phyloP scores from a whole-genome alignment of 2,329 filamentous ascomycete genomes.

The Pseudocercospora vitis region DNA sequence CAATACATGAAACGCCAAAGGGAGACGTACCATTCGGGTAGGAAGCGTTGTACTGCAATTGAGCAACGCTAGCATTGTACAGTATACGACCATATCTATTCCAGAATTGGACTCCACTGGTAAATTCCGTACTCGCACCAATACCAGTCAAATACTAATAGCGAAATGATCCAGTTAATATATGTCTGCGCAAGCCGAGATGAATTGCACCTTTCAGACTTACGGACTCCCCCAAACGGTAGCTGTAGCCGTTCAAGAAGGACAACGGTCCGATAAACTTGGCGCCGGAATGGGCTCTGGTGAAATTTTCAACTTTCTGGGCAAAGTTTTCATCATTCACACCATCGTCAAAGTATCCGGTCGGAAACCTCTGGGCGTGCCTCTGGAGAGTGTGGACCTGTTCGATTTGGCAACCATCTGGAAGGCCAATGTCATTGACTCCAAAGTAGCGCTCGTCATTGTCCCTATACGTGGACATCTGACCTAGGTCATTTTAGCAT shows the following conservation, averaged over 20 bases:
- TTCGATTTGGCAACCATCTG: slow-evolving; percentile 57
- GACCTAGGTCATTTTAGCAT: slow-evolving; percentile 22
- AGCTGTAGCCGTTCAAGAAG: slow-evolving; percentile 56
- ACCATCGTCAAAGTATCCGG: slow-evolving; percentile 50
- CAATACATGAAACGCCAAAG: no score
- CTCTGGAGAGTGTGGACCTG: slow-evolving; percentile 57
- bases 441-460: slow-evolving; percentile 50
- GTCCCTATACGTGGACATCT: slow-evolving; percentile 50
- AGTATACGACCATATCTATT: slow-evolving; percentile 55
- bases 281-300: slow-evolving; percentile 37
- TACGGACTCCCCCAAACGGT: slow-evolving; percentile 47
- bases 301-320: slow-evolving; percentile 51
- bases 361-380: slow-evolving; percentile 57
- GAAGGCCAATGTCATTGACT: slow-evolving; percentile 50
- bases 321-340: slow-evolving; percentile 52
- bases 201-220: no score
- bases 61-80: slow-evolving; percentile 51
- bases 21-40: slow-evolving; percentile 51
- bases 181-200: no score
- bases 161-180: no score
- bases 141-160: slow-evolving; percentile 32
- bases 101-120: slow-evolving; percentile 54
- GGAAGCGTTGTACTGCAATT: slow-evolving; percentile 51
- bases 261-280: slow-evolving; percentile 50
- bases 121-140: slow-evolving; percentile 47